phyloP scores from a whole-genome alignment of 148 eudicot genomes.

The Chenopodium formosanum region DNA sequence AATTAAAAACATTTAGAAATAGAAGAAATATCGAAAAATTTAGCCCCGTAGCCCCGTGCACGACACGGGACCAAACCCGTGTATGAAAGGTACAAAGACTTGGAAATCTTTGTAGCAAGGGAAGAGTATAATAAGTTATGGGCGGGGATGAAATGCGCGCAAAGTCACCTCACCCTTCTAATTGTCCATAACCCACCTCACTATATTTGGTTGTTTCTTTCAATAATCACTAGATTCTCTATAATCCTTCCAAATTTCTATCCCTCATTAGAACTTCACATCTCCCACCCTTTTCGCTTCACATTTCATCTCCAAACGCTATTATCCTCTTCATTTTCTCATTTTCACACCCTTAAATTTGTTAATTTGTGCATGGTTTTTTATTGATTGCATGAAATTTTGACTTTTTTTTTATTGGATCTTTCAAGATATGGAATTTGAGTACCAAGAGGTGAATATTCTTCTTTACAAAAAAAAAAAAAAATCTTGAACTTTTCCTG shows the following conservation, averaged over 20 bases:
- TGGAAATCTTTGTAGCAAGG: no score
- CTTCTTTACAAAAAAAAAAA: not conserved
- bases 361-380: not conserved
- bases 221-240: not conserved
- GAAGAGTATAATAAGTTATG: no score
- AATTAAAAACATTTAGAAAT: no score
- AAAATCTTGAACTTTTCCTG: not conserved
- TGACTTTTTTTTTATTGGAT: not conserved
- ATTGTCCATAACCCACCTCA: not conserved
- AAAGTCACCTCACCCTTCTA: not conserved
- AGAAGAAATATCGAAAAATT: no score
- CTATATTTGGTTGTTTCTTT: not conserved
- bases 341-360: not conserved
- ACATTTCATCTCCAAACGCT: not conserved
- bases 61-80: no score
- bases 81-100: no score
- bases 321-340: not conserved
- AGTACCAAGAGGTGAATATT: conserved; percentile 69
- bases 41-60: no score
- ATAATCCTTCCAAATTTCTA: not conserved
- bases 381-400: not conserved
- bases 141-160: not conserved
- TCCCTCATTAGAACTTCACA: not conserved
- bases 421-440: conserved; percentile 50
- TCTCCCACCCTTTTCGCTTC: not conserved